Percentiles rank a stretch among this genome's conserved stretches.
Conservation (phyloP, 1,284 basidiomycete species). For the Peniophora sp. region DNA sequence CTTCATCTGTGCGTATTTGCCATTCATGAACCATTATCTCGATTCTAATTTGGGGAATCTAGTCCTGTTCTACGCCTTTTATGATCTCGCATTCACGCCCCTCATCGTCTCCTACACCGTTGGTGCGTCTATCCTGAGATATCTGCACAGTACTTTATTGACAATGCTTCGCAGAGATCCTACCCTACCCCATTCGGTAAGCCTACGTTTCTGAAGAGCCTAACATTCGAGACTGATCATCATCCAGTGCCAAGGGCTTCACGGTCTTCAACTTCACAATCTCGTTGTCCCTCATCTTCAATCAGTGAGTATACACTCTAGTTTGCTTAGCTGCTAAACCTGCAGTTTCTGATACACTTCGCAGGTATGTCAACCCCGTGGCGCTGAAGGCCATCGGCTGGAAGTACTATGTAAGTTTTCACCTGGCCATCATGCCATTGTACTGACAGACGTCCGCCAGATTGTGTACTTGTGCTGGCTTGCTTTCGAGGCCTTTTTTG, state of each 20-base stretch:
- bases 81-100: slow-evolving; percentile 45
- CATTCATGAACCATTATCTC: neutral
- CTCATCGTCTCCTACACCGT: slow-evolving; percentile 53
- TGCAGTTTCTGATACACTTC: neutral
- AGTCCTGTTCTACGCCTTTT: slow-evolving; percentile 35
- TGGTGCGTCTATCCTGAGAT: too few species aligned
- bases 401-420: slow-evolving; percentile 24
- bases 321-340: neutral
- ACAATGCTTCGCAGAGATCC: too few species aligned
- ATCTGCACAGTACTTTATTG: too few species aligned
- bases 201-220: too few species aligned
- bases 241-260: slow-evolving; percentile 45
- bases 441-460: slow-evolving; percentile 6
- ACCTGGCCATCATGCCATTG: neutral
- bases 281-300: slow-evolving; percentile 48
- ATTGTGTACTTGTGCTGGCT: slow-evolving; percentile 26
- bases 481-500: neutral
- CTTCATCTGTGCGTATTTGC: slow-evolving; percentile 33
- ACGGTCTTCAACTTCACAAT: slow-evolving; percentile 46
- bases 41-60: neutral
- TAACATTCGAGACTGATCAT: too few species aligned
- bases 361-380: slow-evolving; percentile 33
- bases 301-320: slow-evolving; percentile 38
- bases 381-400: slow-evolving; percentile 25
- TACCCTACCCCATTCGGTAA: slow-evolving; percentile 39